Evolutionary conservation across 2,329 filamentous ascomycete species (phyloP).

Genomic region (Teratosphaeria destructans): DNA sequence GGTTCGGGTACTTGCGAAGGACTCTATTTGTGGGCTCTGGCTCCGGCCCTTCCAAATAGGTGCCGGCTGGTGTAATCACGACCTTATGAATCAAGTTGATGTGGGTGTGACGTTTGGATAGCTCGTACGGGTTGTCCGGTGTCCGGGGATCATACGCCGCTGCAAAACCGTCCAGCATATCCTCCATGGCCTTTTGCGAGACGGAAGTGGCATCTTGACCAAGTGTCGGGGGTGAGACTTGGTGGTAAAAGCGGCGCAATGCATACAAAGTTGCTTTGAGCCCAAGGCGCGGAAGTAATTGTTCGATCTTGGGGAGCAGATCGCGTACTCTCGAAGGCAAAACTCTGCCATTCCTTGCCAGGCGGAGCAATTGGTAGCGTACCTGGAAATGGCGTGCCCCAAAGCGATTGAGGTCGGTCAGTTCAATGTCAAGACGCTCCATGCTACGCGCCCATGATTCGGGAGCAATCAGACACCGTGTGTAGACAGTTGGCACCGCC

Average conservation of each 20-base stretch:
- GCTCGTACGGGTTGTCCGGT: conserved; percentile 22
- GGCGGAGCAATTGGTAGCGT: conserved; percentile 52
- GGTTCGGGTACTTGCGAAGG: conserved; percentile 51
- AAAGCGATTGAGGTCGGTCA: conserved; percentile 20
- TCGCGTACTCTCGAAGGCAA: conserved; percentile 42
- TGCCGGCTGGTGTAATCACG: conserved; percentile 30
- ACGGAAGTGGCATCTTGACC: conserved; percentile 37
- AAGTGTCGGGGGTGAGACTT: conserved; percentile 47
- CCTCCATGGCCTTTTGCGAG: conserved; percentile 31
- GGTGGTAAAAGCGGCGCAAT: conserved; percentile 42
- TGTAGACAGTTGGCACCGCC: conserved; percentile 17
- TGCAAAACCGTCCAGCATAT: conserved; percentile 33
- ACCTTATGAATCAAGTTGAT: conserved; percentile 27
- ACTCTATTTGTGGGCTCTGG: conserved; percentile 61
- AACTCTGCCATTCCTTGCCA: conserved; percentile 55
- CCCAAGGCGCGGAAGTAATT: conserved; percentile 19
- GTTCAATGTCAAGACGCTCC: conserved; percentile 24
- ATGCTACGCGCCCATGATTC: conserved; percentile 6
- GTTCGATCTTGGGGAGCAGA: conserved; percentile 38
- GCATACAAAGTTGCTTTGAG: conserved; percentile 30
- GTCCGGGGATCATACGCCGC: conserved; percentile 17
- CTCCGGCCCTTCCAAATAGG: conserved; percentile 36
- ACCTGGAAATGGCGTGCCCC: conserved; percentile 41
- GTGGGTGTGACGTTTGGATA: conserved; percentile 22
- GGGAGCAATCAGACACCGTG: conserved; percentile 7